These are phyloP conservation scores for Candida peoriensis DNA, from an alignment of 805 yeast genomes.

Conservation along the genomic window DNA sequence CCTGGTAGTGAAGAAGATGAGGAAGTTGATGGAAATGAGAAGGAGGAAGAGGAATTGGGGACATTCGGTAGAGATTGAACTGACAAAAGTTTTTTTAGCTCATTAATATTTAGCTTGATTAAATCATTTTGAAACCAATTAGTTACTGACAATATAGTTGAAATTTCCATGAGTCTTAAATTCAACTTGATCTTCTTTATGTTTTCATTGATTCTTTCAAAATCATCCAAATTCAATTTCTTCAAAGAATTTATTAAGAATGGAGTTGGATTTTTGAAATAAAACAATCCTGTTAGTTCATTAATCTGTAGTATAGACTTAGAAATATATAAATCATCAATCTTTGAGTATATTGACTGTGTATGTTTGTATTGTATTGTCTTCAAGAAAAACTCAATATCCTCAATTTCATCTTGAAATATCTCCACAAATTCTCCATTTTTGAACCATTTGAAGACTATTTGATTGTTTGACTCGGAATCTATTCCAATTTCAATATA, in stretches of 20 bases:
- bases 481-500: constrained; percentile 60
- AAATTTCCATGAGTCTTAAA: constrained; percentile 36
- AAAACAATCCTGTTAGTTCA: constrained; percentile 32
- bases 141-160: constrained; percentile 53
- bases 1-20: not conserved
- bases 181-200: constrained; percentile 15
- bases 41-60: not conserved
- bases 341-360: constrained; percentile 28
- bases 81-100: constrained; percentile 25
- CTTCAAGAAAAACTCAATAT: constrained; percentile 33
- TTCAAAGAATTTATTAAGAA: constrained; percentile 18
- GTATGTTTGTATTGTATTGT: constrained; percentile 37
- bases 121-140: constrained; percentile 65
- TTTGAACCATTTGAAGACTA: constrained; percentile 59
- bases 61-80: not conserved
- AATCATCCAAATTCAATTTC: constrained; percentile 23
- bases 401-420: constrained; percentile 27
- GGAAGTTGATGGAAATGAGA: not conserved
- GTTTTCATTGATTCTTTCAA: constrained; percentile 19
- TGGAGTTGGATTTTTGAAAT: constrained; percentile 42
- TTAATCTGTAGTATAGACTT: constrained; percentile 26
- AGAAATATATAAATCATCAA: constrained; percentile 26
- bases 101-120: constrained; percentile 44
- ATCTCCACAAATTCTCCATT: constrained; percentile 42
- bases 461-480: constrained; percentile 34